Evolutionary conservation across 441 rosid species (phyloP), one percentile per base, ranked within the genome.

Genomic region (Erodium trifolium): DNA sequence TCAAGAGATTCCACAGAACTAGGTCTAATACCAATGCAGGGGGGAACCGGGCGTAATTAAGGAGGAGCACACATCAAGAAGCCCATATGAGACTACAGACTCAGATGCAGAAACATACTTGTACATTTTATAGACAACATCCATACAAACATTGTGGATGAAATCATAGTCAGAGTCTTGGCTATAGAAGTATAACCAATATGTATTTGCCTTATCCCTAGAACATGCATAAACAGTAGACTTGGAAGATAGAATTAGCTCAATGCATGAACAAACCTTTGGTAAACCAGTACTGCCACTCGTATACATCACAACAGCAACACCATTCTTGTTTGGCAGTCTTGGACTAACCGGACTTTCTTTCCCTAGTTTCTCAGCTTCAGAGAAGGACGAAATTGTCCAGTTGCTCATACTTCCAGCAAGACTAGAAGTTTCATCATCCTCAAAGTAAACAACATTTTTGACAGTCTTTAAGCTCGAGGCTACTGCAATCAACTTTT

Each of bases 201-300:
- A 43, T 43, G 49, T 1, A 12, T 43, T 43, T 43, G 49, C 49
- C 49, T 43, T 43, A 43, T 43, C 49, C 49, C 49, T 43, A 43
- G 49, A 10, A 8, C 9, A 43, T 43, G 49, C 49, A 43, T 8
- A 10, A 35, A 35, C 39, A 35, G 39, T 5, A 39, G 4, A 51
- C 60, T 55, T 10, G 18, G 13, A 17, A 68, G 60, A 70, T 8
- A 45, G 39, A 39, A 67, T 43, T 31, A 66, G 65, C 60, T 3
- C 62, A 62, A 27, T 65, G 49, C 51, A 4, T 23, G 60, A 72
- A 71, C 68, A 12, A 76, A 93, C 98, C 97, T 93, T 93, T 66
- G 97, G 97, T 67, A 91, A 78, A 72, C 98, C 97, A 1, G 96
- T 86, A 74, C 98, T 93, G 73, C 98, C 98, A 75, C 98, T 93